phyloP scores from a whole-genome alignment of 805 yeast species.

The Zygosaccharomyces gambellarensis region DNA sequence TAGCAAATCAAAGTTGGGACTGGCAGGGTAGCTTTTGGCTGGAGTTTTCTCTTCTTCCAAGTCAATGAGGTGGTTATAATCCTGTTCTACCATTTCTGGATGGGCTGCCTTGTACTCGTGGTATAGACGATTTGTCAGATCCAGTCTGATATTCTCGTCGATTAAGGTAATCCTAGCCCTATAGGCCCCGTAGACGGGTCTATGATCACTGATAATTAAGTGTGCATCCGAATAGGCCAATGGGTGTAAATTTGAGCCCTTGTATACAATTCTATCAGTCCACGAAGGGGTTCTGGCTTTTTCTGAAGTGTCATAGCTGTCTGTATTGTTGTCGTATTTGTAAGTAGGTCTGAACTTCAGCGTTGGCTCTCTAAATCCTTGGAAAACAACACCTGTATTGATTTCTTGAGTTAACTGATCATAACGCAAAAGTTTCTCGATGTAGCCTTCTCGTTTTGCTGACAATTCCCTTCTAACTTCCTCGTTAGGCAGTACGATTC shows the following conservation, averaged over 20 bases:
- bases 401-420: conserved; percentile 82
- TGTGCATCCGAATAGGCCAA: conserved; percentile 64
- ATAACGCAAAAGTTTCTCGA: conserved; percentile 47
- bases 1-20: conserved; percentile 9
- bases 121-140: conserved; percentile 55
- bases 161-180: conserved; percentile 60
- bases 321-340: conserved; percentile 83
- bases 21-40: not conserved
- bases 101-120: conserved; percentile 45
- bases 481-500: conserved; percentile 69
- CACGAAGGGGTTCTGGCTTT: conserved; percentile 92
- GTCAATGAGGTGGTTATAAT: conserved; percentile 8
- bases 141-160: conserved; percentile 56
- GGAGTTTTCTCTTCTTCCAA: conserved; percentile 6
- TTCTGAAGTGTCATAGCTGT: conserved; percentile 79
- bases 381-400: conserved; percentile 65
- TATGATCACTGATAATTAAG: conserved; percentile 75
- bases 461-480: conserved; percentile 57
- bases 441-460: conserved; percentile 37
- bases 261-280: conserved; percentile 84
- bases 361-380: conserved; percentile 69
- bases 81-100: conserved; percentile 24
- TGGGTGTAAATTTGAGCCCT: conserved; percentile 55
- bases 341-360: conserved; percentile 85
- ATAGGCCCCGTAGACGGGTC: conserved; percentile 85